Evolutionary conservation across 2,329 filamentous ascomycete genomes (phyloP).

Genomic region (Verticillium longisporum): DNA sequence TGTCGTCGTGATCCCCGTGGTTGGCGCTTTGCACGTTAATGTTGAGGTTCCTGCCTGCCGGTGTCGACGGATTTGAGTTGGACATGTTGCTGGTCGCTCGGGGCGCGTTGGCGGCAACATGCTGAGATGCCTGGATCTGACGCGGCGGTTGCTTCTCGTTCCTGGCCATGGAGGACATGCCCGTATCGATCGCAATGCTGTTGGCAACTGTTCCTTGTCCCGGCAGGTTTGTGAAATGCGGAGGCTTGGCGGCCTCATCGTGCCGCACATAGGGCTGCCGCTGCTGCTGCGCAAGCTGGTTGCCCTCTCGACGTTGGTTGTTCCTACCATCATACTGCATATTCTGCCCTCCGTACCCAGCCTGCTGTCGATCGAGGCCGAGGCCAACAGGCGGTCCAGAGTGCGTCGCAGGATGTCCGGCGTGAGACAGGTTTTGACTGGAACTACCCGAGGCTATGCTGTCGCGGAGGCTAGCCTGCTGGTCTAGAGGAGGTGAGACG

Average conservation of each 20-base stretch:
- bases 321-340: not conserved
- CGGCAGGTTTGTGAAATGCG: not conserved
- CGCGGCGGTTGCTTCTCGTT: not conserved
- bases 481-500: not conserved
- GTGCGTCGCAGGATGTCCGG: not conserved
- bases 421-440: not conserved
- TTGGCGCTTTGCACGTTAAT: conserved; percentile 13
- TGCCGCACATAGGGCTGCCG: not conserved
- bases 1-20: conserved; percentile 17
- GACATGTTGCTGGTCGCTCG: not conserved
- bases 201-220: not conserved
- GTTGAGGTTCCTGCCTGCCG: conserved; percentile 1
- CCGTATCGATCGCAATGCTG: not conserved
- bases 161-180: not conserved
- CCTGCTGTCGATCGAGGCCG: not conserved
- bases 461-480: not conserved
- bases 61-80: conserved; percentile 2
- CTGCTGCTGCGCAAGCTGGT: not conserved
- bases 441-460: not conserved
- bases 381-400: not conserved
- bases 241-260: not conserved
- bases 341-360: not conserved
- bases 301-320: not conserved
- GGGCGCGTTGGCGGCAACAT: not conserved
- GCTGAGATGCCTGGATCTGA: not conserved